Evolutionary conservation across 83 land plant species (phyloP), one percentile per base, ranked within the genome.

Genomic region (Thuja plicata): DNA sequence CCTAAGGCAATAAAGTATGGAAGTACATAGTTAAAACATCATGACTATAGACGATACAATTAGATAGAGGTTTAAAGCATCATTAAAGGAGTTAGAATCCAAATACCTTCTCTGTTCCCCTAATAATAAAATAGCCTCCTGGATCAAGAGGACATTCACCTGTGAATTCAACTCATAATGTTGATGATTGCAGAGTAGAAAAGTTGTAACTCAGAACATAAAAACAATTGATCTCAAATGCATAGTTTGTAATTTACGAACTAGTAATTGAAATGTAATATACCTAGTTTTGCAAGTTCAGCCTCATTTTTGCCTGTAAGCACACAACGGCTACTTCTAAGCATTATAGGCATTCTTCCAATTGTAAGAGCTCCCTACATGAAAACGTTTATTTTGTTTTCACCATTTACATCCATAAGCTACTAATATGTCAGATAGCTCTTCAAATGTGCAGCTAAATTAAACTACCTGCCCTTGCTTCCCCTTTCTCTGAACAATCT

Each of bases 91-190:
- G 19, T 11, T 35, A 60, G 17, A 57, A 48, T 50, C 37, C 17
- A 32, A 52, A 35, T 83, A 96, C 99, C 99, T 97, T 98, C 91
- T 98, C 99, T 24, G 97, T 95, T 86, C 99, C 99, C 90, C 93
- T 98, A n/a, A 97, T 93, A 73, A 98, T 87, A 88, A 98, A 98
- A 89, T 98, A 98, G 62, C 99, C 99, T 41, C 99, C 99, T 50
- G 99, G 99, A 95, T 98, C 99, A 91, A 98, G 96, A 27, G 99
- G 99, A 89, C 99, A 98, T 87, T 95, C 87, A 60, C 87, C 87
- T 86, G 87, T 43, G 60, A 86, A 86, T 86, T 35, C n/a, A 86
- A n/a, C 73, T 37, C 19, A 17, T 34, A 35, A 86, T 30, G 11
- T 48, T 83, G 17, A 46, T 21, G n/a, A n/a, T n/a, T 48, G 52